phyloP scores from a whole-genome alignment of 1,284 basidiomycete species.

The Cutaneotrichosporon cyanovorans region DNA sequence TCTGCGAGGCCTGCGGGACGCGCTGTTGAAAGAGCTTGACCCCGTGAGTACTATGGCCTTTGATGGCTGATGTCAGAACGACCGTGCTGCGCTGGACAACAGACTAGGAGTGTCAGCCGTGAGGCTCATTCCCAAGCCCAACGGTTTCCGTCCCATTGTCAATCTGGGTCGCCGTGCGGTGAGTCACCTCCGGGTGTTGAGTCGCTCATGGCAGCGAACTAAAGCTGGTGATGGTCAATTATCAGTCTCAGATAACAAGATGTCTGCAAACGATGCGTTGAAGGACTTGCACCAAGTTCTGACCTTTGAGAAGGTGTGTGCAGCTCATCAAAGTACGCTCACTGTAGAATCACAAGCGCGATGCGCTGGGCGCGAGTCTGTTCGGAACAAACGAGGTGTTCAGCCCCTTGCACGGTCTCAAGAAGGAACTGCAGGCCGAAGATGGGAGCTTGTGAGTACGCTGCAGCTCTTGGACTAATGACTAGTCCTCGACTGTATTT shows the following conservation, averaged over 20 bases:
- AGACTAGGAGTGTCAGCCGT: constrained; percentile 53
- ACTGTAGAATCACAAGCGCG: constrained; percentile 56
- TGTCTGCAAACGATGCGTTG: constrained; percentile 62
- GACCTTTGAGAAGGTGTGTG: constrained; percentile 70
- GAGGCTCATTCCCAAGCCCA: constrained; percentile 86
- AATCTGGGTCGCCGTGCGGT: constrained; percentile 67
- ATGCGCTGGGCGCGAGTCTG: constrained; percentile 67
- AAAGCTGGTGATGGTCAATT: constrained; percentile 11
- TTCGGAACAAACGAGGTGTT: constrained; percentile 80
- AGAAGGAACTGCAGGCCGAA: constrained; percentile 51
- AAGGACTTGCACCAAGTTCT: constrained; percentile 75
- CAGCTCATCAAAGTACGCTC: not conserved
- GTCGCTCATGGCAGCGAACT: constrained; percentile 9
- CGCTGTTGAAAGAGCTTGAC: constrained; percentile 34
- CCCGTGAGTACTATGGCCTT: constrained; percentile 21
- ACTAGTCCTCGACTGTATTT: constrained; percentile 78
- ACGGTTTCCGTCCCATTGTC: constrained; percentile 87
- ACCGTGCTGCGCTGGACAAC: constrained; percentile 9
- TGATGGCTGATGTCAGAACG: not conserved
- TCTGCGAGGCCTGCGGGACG: constrained; percentile 56
- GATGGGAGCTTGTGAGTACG: constrained; percentile 54
- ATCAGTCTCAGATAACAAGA: constrained; percentile 2
- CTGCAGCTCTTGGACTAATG: not conserved
- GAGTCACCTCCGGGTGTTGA: constrained; percentile 12
- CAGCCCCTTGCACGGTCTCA: constrained; percentile 62